Percentiles rank a stretch among this genome's conserved stretches.
Conservation (phyloP, 805 yeast genomes). For the Saturnispora saitoi region DNA sequence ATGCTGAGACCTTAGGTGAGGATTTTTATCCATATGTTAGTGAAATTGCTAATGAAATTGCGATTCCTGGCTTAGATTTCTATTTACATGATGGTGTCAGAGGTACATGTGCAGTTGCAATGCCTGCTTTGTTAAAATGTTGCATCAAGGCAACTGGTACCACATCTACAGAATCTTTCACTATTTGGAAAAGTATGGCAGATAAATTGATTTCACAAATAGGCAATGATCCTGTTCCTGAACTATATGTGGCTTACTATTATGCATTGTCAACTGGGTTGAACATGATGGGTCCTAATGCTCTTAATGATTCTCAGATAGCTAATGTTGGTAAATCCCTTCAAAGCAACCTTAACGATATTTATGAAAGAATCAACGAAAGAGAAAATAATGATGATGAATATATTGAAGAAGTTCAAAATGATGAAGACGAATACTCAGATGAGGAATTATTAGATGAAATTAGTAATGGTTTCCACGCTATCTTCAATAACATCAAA, state of each 20-base stretch:
- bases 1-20: constrained; percentile 76
- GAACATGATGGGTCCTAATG: constrained; percentile 55
- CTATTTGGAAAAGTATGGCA: constrained; percentile 65
- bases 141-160: constrained; percentile 48
- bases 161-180: constrained; percentile 50
- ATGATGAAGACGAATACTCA: constrained; percentile 74
- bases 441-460: constrained; percentile 90
- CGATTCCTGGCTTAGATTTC: constrained; percentile 82
- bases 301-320: constrained; percentile 49
- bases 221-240: constrained; percentile 74
- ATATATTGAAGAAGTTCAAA: constrained; percentile 78
- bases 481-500: constrained; percentile 57
- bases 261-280: constrained; percentile 59
- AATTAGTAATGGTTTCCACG: constrained; percentile 63
- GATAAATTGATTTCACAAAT: constrained; percentile 60
- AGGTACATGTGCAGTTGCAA: constrained; percentile 77
- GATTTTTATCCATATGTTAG: constrained; percentile 77
- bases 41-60: constrained; percentile 68
- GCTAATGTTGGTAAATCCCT: constrained; percentile 50
- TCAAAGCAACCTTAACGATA: constrained; percentile 52
- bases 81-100: constrained; percentile 92
- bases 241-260: constrained; percentile 71
- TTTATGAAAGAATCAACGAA: constrained; percentile 58
- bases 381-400: constrained; percentile 77
- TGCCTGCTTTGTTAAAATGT: constrained; percentile 67